Percentiles rank a stretch among this genome's conserved stretches.
These are phyloP conservation scores for Hypoxylon rubiginosum DNA, from an alignment of 2,329 filamentous ascomycete genomes.

Conservation along the genomic window DNA sequence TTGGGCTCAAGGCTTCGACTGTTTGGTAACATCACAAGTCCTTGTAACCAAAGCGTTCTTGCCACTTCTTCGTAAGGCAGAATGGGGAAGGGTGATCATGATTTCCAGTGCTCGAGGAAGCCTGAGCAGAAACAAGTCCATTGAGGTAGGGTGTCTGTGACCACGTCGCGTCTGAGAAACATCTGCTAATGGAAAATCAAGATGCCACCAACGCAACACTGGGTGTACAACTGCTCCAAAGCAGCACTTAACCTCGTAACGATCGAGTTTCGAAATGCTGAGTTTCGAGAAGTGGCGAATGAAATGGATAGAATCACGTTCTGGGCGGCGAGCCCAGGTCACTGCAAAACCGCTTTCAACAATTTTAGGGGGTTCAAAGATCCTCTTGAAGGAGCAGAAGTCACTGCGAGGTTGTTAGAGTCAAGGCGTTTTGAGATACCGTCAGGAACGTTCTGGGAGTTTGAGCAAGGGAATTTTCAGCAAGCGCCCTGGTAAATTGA, in stretches of 20 bases:
- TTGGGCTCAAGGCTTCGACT: conserved; percentile 23
- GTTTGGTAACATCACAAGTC: conserved; percentile 25
- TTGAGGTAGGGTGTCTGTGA: conserved; percentile 9
- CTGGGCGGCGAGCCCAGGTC: conserved; percentile 23
- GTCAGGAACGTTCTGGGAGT: conserved; percentile 36
- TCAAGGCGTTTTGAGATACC: conserved; percentile 30
- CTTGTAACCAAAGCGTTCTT: conserved; percentile 29
- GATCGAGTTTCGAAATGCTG: conserved; percentile 27
- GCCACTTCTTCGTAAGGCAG: conserved; percentile 26
- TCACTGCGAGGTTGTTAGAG: conserved; percentile 33
- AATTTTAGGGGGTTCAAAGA: conserved; percentile 33
- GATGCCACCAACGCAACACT: conserved; percentile 26
- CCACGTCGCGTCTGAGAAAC: background rate
- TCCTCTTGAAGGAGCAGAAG: conserved; percentile 32
- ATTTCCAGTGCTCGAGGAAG: conserved; percentile 20
- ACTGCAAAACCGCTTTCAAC: conserved; percentile 33
- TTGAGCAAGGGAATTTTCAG: conserved; percentile 36
- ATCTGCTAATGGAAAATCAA: conserved; percentile 14
- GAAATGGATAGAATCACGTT: conserved; percentile 30
- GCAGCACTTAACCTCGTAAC: conserved; percentile 28
- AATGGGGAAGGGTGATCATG: conserved; percentile 28
- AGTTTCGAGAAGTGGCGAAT: conserved; percentile 22
- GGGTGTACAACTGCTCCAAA: conserved; percentile 29
- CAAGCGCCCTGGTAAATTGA: conserved; percentile 38
- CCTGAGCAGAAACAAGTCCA: conserved; percentile 18